phyloP scores from a whole-genome alignment of 331 rosid species.

The Telfairia occidentalis region DNA sequence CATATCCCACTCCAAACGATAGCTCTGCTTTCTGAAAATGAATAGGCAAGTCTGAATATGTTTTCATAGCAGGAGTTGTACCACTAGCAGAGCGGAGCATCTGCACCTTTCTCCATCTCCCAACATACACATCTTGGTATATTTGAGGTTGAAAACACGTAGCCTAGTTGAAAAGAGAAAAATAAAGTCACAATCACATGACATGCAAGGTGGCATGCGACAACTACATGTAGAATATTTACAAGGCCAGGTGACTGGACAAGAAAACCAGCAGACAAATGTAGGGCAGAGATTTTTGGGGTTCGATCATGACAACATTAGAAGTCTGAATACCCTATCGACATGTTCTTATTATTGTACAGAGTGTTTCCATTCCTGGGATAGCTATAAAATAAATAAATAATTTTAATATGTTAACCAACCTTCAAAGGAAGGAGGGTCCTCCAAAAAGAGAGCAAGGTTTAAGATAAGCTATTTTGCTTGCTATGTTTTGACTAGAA shows the following conservation, averaged over 20 bases:
- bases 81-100: constrained; percentile 98
- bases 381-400: background rate
- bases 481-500: too few relatives aligned
- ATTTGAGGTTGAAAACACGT: constrained; percentile 96
- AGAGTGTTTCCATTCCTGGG: background rate
- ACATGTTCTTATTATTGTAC: background rate
- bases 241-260: background rate
- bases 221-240: background rate
- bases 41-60: constrained; percentile 67
- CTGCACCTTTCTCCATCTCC: constrained; percentile 89
- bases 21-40: constrained; percentile 70
- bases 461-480: background rate
- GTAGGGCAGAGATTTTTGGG: background rate
- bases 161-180: constrained; percentile 51
- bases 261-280: background rate
- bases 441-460: background rate
- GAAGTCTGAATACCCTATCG: background rate
- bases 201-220: constrained; percentile 7
- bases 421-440: background rate
- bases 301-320: background rate
- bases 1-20: constrained; percentile 93
- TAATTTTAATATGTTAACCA: background rate
- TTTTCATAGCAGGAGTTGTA: constrained; percentile 94
- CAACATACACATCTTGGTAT: constrained; percentile 71
- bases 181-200: constrained; percentile 19